phyloP scores from a whole-genome alignment of 2,329 filamentous ascomycete genomes.

The Ophiocordyceps australis region DNA sequence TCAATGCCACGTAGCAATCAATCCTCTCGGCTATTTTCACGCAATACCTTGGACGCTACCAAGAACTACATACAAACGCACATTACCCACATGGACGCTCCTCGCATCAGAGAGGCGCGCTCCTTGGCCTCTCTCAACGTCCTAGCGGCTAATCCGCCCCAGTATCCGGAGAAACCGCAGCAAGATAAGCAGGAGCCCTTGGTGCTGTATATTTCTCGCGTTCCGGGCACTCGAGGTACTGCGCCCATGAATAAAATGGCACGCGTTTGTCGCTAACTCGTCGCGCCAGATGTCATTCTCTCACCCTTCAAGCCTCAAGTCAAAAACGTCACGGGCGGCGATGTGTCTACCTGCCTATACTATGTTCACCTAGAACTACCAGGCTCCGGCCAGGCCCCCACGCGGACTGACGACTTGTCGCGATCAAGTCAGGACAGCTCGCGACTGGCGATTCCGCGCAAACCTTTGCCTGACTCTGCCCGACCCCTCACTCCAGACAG shows the following conservation, averaged over 20 bases:
- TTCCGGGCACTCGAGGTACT: slow-evolving; percentile 76
- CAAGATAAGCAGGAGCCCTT: slow-evolving; percentile 52
- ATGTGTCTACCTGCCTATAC: slow-evolving; percentile 77
- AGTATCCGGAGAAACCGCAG: slow-evolving; percentile 63
- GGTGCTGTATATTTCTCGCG: slow-evolving; percentile 78
- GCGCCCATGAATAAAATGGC: no score
- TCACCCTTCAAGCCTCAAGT: slow-evolving; percentile 77
- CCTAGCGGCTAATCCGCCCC: slow-evolving; percentile 72
- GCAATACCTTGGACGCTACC: no score
- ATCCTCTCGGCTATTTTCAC: no score
- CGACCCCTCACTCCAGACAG: slow-evolving; percentile 10
- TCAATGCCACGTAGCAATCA: no score
- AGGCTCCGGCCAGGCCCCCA: slow-evolving; percentile 29
- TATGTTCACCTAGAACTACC: slow-evolving; percentile 56
- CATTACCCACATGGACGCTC: no score
- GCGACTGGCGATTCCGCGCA: slow-evolving; percentile 28
- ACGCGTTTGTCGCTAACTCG: neutral
- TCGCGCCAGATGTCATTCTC: slow-evolving; percentile 61
- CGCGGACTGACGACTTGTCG: slow-evolving; percentile 12
- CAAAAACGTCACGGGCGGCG: slow-evolving; percentile 76
- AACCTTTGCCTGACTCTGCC: slow-evolving; percentile 24
- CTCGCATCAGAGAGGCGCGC: slow-evolving; percentile 49
- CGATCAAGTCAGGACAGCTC: slow-evolving; percentile 25
- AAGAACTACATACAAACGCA: no score
- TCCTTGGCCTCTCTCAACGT: slow-evolving; percentile 66